phyloP scores from a whole-genome alignment of 1,284 basidiomycete genomes.

The Phlebopus sp. region DNA sequence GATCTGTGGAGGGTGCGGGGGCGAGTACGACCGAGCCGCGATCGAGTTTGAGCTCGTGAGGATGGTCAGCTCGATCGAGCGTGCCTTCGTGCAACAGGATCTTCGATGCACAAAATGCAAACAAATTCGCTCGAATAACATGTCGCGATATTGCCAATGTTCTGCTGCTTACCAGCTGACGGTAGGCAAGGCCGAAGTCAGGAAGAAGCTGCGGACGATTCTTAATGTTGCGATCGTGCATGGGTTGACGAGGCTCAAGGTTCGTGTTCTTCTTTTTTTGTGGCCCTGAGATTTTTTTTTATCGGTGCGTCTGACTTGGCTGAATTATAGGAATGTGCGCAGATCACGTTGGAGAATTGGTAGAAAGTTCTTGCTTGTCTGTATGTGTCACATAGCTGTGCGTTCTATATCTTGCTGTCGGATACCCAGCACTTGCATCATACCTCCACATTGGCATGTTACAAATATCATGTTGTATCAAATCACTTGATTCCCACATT shows the following conservation, averaged over 20 bases:
- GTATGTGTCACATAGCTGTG: not conserved
- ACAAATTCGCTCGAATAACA: conserved; percentile 84
- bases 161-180: conserved; percentile 81
- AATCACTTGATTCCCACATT: too few relatives aligned
- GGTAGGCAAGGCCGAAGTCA: conserved; percentile 66
- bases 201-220: conserved; percentile 71
- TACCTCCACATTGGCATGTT: not conserved
- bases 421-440: not conserved
- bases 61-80: conserved; percentile 69
- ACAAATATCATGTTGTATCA: not conserved
- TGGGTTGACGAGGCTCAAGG: conserved; percentile 63
- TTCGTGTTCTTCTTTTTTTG: conserved; percentile 29
- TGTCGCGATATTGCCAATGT: conserved; percentile 84
- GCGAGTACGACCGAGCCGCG: conserved; percentile 81
- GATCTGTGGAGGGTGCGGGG: conserved; percentile 71
- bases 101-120: conserved; percentile 85
- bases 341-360: conserved; percentile 47
- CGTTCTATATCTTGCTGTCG: too few relatives aligned
- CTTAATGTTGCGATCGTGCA: conserved; percentile 79
- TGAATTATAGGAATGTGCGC: conserved; percentile 50
- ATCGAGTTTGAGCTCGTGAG: conserved; percentile 89
- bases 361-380: conserved; percentile 18
- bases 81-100: conserved; percentile 87
- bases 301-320: too few relatives aligned
- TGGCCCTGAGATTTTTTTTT: too few relatives aligned